phyloP scores from a whole-genome alignment of 2,329 filamentous ascomycete species.

The Tolypocladium tundrense region DNA sequence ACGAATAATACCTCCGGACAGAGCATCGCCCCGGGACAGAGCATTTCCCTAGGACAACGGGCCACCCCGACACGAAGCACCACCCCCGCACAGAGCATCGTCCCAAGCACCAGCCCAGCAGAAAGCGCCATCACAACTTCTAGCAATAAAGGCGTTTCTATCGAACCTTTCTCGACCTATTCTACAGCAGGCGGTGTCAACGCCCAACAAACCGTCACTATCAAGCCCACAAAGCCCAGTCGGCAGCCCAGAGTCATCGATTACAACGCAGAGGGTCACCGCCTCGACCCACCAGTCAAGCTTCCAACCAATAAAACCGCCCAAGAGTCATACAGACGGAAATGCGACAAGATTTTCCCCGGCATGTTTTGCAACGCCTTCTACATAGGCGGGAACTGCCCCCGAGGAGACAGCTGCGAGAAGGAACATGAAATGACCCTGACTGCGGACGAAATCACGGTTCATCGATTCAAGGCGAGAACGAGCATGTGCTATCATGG shows the following conservation, averaged over 20 bases:
- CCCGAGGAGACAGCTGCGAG: neutral
- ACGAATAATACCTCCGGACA: neutral
- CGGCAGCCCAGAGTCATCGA: neutral
- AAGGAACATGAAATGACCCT: neutral
- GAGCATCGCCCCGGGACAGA: neutral
- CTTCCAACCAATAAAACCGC: neutral
- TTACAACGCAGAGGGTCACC: neutral
- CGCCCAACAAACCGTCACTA: neutral
- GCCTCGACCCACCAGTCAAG: neutral
- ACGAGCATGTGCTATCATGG: neutral
- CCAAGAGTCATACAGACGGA: neutral
- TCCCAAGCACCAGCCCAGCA: neutral
- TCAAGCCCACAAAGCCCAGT: neutral
- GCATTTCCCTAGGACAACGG: neutral
- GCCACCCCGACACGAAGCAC: neutral
- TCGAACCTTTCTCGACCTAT: neutral
- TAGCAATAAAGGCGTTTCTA: neutral
- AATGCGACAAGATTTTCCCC: neutral
- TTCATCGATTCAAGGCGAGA: neutral
- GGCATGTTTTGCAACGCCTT: neutral
- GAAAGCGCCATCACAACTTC: neutral
- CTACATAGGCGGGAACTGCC: neutral
- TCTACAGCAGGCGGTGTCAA: neutral
- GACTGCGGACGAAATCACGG: neutral
- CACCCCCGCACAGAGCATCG: neutral